Conservation (phyloP, 148 eudicot species). For the Cornus florida region DNA sequence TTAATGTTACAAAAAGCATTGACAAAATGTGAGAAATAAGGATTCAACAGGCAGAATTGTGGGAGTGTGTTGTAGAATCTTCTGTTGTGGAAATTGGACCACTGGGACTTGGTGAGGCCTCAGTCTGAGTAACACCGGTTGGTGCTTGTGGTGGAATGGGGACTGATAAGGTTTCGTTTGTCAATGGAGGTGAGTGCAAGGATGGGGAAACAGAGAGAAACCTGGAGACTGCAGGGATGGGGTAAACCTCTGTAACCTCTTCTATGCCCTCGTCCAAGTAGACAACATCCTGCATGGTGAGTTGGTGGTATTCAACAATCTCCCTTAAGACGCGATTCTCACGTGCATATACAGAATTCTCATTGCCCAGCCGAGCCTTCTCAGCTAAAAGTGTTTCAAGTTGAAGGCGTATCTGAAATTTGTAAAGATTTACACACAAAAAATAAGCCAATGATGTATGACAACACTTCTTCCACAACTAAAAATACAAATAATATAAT, state of each 20-base stretch:
- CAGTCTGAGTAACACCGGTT: not conserved
- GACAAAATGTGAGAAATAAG: not conserved
- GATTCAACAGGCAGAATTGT: not conserved
- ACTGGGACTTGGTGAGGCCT: not conserved
- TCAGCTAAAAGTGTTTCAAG: constrained; percentile 92
- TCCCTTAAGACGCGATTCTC: constrained; percentile 92
- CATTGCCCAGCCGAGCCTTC: constrained; percentile 91
- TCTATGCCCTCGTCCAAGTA: constrained; percentile 83
- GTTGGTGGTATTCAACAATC: constrained; percentile 95
- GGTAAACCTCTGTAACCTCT: constrained; percentile 74
- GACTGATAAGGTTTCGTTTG: constrained; percentile 4
- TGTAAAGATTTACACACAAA: constrained; percentile 3
- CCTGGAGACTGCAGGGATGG: constrained; percentile 52
- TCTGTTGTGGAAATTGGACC: constrained; percentile 13
- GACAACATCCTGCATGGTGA: constrained; percentile 92
- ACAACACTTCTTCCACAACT: not conserved
- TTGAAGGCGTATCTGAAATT: constrained; percentile 81
- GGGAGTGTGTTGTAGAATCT: not conserved
- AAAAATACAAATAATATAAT: not conserved
- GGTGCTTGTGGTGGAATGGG: not conserved
- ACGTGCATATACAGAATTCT: constrained; percentile 80
- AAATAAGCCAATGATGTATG: not conserved
- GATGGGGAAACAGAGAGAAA: constrained; percentile 43
- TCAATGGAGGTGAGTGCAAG: constrained; percentile 13
- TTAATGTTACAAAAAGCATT: constrained; percentile 16